phyloP scores from a whole-genome alignment of 2,329 filamentous ascomycete species.

The Aschersonia sp. region DNA sequence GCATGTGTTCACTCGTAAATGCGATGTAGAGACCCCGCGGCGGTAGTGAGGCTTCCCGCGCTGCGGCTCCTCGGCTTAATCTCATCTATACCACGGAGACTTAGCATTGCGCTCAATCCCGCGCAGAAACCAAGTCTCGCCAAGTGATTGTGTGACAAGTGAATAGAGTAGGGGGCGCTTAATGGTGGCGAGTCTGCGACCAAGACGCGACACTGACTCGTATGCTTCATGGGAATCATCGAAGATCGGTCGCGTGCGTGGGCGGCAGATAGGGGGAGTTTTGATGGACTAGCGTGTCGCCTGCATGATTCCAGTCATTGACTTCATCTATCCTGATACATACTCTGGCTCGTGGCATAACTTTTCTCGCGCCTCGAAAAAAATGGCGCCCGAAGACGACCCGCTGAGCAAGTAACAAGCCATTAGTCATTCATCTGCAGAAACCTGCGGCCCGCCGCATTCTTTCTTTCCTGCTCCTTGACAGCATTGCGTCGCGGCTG shows the following conservation, averaged over 20 bases:
- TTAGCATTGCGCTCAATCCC: background rate
- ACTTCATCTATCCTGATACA: constrained; percentile 1
- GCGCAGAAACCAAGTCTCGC: background rate
- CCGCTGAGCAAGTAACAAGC: background rate
- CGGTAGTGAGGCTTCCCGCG: no score
- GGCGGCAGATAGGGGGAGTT: background rate
- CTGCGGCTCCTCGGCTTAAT: no score
- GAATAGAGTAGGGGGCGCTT: background rate
- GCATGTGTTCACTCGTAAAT: no score
- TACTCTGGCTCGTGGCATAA: background rate
- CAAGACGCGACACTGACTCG: no score
- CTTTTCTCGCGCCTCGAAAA: background rate
- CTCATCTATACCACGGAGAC: no score
- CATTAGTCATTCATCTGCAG: background rate
- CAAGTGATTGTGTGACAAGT: background rate
- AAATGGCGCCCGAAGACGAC: background rate
- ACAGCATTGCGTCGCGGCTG: no score
- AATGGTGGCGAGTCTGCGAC: no score
- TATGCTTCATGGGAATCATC: background rate
- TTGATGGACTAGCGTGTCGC: background rate
- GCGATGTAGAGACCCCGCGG: no score
- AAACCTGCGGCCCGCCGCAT: no score
- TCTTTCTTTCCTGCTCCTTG: no score
- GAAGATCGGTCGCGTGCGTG: background rate
- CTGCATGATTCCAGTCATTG: background rate